Evolutionary conservation across 2,329 filamentous ascomycete genomes (phyloP).

Genomic region (Bipolaris bicolor): DNA sequence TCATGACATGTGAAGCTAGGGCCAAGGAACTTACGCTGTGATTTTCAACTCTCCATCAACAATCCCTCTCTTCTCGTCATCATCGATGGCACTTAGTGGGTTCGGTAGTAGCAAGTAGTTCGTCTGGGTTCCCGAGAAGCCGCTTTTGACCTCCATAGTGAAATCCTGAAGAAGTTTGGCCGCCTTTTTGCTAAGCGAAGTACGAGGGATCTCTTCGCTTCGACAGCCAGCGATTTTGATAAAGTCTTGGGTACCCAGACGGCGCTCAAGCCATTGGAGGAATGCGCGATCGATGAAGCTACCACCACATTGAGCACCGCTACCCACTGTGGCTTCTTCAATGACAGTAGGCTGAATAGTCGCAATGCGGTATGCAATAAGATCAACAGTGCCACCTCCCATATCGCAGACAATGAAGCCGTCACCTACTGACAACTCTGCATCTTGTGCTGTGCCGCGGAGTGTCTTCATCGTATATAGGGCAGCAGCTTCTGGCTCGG

Average conservation of each 20-base stretch:
- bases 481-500: background rate
- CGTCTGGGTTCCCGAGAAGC: slow-evolving; percentile 27
- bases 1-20: no score
- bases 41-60: slow-evolving; percentile 31
- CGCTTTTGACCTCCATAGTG: slow-evolving; percentile 23
- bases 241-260: slow-evolving; percentile 29
- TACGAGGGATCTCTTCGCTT: slow-evolving; percentile 19
- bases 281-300: slow-evolving; percentile 37
- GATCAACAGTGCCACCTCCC: slow-evolving; percentile 33
- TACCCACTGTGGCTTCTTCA: slow-evolving; percentile 32
- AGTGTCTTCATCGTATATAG: slow-evolving; percentile 4
- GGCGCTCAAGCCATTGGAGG: slow-evolving; percentile 28
- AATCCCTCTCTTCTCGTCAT: slow-evolving; percentile 29
- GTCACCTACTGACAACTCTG: slow-evolving; percentile 20
- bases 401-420: slow-evolving; percentile 40
- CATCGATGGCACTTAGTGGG: slow-evolving; percentile 24
- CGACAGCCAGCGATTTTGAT: slow-evolving; percentile 21
- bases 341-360: slow-evolving; percentile 16
- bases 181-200: slow-evolving; percentile 18
- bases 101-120: slow-evolving; percentile 24
- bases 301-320: slow-evolving; percentile 36
- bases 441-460: slow-evolving; percentile 16
- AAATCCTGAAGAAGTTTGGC: slow-evolving; percentile 33
- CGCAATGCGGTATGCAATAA: slow-evolving; percentile 30
- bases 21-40: slow-evolving; percentile 18